These are phyloP conservation scores for Apiospora arundinis DNA, from an alignment of 2,329 filamentous ascomycete species.

Conservation along the genomic window DNA sequence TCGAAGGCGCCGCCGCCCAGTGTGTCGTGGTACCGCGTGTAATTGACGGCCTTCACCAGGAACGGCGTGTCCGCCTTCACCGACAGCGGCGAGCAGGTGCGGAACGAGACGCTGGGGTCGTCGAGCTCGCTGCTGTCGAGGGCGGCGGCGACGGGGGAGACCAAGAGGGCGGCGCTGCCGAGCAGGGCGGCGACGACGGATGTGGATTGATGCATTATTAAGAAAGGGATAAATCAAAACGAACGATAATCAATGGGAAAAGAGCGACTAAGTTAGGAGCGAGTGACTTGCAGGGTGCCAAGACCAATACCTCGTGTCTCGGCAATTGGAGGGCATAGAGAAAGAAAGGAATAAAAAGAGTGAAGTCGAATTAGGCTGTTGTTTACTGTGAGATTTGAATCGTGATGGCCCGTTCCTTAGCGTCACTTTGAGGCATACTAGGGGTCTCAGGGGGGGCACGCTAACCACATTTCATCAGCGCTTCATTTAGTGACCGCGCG, in stretches of 20 bases:
- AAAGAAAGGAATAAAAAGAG: not conserved
- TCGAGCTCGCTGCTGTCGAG: conserved; percentile 21
- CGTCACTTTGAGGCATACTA: not conserved
- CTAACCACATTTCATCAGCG: not conserved
- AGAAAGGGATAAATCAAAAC: not conserved
- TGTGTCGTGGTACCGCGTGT: conserved; percentile 25
- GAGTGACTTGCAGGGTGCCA: not conserved
- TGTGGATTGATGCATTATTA: conserved; percentile 13
- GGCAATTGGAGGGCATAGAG: not conserved
- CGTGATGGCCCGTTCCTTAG: conserved; percentile 5
- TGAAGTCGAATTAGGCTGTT: not conserved
- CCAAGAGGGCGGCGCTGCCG: conserved; percentile 10
- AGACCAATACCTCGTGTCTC: not conserved
- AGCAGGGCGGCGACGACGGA: not conserved
- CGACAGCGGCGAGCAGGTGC: conserved; percentile 20
- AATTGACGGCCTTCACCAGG: conserved; percentile 25
- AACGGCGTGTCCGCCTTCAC: conserved; percentile 19
- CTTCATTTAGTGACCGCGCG: not conserved
- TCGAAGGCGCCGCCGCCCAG: conserved; percentile 24
- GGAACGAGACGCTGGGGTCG: conserved; percentile 21
- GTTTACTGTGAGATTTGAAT: conserved; percentile 32
- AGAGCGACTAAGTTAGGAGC: not conserved
- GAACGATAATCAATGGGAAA: not conserved
- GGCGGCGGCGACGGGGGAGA: conserved; percentile 2
- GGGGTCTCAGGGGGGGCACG: not conserved